Evolutionary conservation across 2,329 filamentous ascomycete genomes (phyloP).

Genomic region (Fusarium guadeloupense): DNA sequence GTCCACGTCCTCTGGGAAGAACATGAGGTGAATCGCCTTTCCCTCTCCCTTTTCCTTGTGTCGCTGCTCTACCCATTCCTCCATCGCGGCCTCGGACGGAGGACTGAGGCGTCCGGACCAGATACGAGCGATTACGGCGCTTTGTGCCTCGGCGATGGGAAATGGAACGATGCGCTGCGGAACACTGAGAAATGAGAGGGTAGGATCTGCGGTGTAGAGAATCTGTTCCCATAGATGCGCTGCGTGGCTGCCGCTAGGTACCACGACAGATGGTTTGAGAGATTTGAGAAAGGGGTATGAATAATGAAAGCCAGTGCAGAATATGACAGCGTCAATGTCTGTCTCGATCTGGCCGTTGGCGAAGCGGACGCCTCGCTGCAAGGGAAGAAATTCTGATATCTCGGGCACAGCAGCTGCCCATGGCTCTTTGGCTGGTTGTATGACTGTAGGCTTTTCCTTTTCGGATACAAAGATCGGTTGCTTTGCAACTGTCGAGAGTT

Average conservation of each 20-base stretch:
- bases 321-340: constrained; percentile 77
- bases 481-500: constrained; percentile 65
- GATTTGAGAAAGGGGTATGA: constrained; percentile 74
- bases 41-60: constrained; percentile 60
- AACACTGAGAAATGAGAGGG: constrained; percentile 71
- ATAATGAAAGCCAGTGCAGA: constrained; percentile 89
- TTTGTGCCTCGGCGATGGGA: constrained; percentile 74
- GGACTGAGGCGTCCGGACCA: constrained; percentile 69
- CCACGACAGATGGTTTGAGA: constrained; percentile 59
- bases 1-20: constrained; percentile 63
- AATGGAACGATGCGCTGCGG: constrained; percentile 78
- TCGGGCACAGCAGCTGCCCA: constrained; percentile 51
- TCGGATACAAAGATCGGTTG: constrained; percentile 66
- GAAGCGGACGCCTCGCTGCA: constrained; percentile 67
- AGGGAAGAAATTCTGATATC: constrained; percentile 57
- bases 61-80: constrained; percentile 64
- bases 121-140: constrained; percentile 71
- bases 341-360: constrained; percentile 68
- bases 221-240: constrained; percentile 78
- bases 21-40: constrained; percentile 53
- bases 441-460: constrained; percentile 48
- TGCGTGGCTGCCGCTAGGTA: constrained; percentile 68
- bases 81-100: constrained; percentile 66
- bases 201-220: constrained; percentile 71
- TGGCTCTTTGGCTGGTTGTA: constrained; percentile 38